These are phyloP conservation scores for Infundibulicybe gibba DNA, from an alignment of 768 basidiomycete species.

Conservation along the genomic window DNA sequence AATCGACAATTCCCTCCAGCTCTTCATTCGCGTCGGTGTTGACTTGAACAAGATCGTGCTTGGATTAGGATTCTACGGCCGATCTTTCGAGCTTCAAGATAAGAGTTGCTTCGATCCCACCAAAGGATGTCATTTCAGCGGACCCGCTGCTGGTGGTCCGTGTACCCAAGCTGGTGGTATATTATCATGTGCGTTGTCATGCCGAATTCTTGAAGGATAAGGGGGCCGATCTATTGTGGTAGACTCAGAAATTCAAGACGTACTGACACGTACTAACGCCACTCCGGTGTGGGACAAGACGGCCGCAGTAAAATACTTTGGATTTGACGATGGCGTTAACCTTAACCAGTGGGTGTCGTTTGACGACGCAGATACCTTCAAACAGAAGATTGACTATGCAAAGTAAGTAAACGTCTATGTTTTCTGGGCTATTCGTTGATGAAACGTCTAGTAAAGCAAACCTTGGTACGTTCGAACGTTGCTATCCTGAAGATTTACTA, in stretches of 20 bases:
- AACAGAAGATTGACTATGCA: slow-evolving; percentile 16
- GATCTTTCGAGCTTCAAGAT: slow-evolving; percentile 19
- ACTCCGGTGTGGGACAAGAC: slow-evolving; percentile 13
- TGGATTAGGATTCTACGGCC: slow-evolving; percentile 21
- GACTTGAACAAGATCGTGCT: slow-evolving; percentile 18
- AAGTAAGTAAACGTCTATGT: slow-evolving; percentile 2
- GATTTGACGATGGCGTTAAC: slow-evolving; percentile 9
- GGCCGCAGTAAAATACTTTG: slow-evolving; percentile 20
- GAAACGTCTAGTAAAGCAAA: not conserved
- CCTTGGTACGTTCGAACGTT: not conserved
- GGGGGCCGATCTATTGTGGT: not conserved
- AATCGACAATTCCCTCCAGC: slow-evolving; percentile 17
- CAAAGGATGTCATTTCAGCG: slow-evolving; percentile 15
- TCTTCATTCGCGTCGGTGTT: slow-evolving; percentile 16
- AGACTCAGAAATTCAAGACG: slow-evolving; percentile 6
- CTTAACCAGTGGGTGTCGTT: slow-evolving; percentile 23
- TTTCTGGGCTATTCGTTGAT: not conserved
- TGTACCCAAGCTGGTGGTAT: slow-evolving; percentile 1
- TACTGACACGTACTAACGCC: slow-evolving; percentile 6
- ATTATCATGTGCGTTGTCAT: not conserved
- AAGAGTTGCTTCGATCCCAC: slow-evolving; percentile 7
- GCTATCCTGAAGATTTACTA: not conserved
- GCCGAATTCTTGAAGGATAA: not conserved
- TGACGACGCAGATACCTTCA: slow-evolving; percentile 17
- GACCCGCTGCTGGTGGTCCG: slow-evolving; percentile 4